Evolutionary conservation across 2,329 filamentous ascomycete species (phyloP).

Genomic region (Fusarium sp.): DNA sequence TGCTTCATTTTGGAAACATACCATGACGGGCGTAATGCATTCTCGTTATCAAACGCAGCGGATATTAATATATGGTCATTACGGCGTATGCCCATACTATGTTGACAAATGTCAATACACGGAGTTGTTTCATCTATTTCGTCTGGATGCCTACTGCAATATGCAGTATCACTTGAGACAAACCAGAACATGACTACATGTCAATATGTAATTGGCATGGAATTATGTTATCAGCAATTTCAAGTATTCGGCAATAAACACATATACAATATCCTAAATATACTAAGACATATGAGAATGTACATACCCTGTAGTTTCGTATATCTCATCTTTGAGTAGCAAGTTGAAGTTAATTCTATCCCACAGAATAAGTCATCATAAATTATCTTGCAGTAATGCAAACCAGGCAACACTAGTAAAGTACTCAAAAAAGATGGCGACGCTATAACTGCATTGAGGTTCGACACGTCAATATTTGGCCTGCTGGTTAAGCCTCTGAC

Average conservation of each 20-base stretch:
- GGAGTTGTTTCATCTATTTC: not conserved
- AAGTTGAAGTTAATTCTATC: not conserved
- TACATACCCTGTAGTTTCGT: not conserved
- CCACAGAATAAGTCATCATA: not conserved
- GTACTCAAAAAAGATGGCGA: not conserved
- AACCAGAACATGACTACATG: not conserved
- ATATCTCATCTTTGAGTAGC: not conserved
- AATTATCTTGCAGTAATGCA: not conserved
- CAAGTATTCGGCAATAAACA: not conserved
- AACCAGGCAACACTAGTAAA: not conserved
- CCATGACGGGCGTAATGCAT: constrained; percentile 22
- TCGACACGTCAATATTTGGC: constrained; percentile 14
- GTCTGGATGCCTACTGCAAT: not conserved
- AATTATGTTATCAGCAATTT: not conserved
- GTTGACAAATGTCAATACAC: not conserved
- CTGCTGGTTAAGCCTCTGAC: not conserved
- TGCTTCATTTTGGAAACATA: constrained; percentile 26
- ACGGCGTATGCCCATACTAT: not conserved
- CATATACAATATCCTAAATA: not conserved
- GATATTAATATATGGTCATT: not conserved
- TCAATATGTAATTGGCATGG: not conserved
- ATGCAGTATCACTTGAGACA: not conserved
- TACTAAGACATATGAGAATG: not conserved
- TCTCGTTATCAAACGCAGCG: not conserved
- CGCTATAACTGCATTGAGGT: constrained; percentile 25